Base-by-base conservation (phyloP, 225 moss, liverwort and hornwort genomes). In the Physcomitrellopsis africana region DNA sequence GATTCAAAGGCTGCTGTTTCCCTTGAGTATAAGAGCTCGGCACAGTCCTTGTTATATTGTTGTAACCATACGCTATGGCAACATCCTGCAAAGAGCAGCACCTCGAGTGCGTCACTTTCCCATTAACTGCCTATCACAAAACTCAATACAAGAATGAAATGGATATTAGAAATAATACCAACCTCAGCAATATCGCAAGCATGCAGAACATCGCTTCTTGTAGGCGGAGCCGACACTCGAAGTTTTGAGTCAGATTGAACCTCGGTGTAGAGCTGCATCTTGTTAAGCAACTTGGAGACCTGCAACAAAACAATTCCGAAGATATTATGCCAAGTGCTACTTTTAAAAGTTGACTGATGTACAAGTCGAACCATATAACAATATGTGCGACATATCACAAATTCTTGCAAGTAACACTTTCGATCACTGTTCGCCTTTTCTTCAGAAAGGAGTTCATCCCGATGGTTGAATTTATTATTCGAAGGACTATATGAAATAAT, bases 121-220 rank as follows among this genome's bases (percentile, higher is more conserved):
- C 51, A 51, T 53, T 8, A 58, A 55, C 59, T 57, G 17, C 17
- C 32, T 37, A 65, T 44, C 69, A 44, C 42, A 75, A 4, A 60
- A 73, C 14, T 3, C 11, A 51, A 64, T n/a, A 5, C 13, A 45
- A 64, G 52, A 26, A 26, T 46, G 26, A 62, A 13, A 55, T 10
- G 54, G 41, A 60, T 60, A 47, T 20, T 16, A 11, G 42, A 75
- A 51, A 18, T 55, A 68, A 20, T 64, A 49, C 80, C 85, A 65
- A 99, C 95, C 90, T 99, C 99, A 61, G 92, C 91, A 53, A 99
- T 84, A 86, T 99, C 99, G 74, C 94, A 94, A 66, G 95, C 82
- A 70, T 99, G 99, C 64, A 99, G 75, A 67, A 99, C 90, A 63
- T 99, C 95, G 67, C 92, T 95, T 83, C 99, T 89, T 69, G 94